These are phyloP conservation scores for Syzygium jambos DNA, from an alignment of 345 rosid genomes.

Conservation along the genomic window DNA sequence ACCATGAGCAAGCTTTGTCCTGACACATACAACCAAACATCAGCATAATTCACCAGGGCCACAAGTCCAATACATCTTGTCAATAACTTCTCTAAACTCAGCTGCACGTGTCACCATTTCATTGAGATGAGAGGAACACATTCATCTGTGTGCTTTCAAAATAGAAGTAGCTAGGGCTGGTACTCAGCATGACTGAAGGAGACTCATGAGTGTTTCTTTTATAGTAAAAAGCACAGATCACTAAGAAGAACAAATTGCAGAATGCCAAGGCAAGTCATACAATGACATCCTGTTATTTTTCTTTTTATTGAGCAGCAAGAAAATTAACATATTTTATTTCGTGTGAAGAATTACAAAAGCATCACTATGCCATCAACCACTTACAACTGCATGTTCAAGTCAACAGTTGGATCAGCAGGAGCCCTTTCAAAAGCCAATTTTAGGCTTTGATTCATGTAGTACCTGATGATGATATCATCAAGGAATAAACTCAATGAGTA, in stretches of 20 bases:
- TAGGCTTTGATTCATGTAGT: conserved; percentile 56
- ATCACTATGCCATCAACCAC: conserved; percentile 12
- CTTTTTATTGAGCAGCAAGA: background rate
- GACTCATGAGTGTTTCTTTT: background rate
- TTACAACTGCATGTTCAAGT: conserved; percentile 93
- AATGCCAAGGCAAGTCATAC: background rate
- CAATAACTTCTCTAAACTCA: background rate
- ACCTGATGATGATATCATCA: conserved; percentile 33
- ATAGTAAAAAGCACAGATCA: background rate
- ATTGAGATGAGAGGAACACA: background rate
- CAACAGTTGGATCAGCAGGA: conserved; percentile 96
- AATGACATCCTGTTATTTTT: background rate
- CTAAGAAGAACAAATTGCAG: background rate
- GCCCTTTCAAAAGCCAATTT: conserved; percentile 75
- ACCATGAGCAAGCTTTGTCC: conserved; percentile 96
- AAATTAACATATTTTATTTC: background rate
- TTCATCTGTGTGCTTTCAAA: background rate
- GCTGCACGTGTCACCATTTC: background rate
- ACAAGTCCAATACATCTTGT: background rate
- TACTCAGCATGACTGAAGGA: background rate
- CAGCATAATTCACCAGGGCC: background rate
- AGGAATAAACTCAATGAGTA: background rate
- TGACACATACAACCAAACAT: conserved; percentile 24
- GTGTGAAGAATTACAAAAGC: background rate
- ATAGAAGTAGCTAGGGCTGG: background rate